Evolutionary conservation across 345 rosid genomes (phyloP).

Genomic region (Populus deltoides): DNA sequence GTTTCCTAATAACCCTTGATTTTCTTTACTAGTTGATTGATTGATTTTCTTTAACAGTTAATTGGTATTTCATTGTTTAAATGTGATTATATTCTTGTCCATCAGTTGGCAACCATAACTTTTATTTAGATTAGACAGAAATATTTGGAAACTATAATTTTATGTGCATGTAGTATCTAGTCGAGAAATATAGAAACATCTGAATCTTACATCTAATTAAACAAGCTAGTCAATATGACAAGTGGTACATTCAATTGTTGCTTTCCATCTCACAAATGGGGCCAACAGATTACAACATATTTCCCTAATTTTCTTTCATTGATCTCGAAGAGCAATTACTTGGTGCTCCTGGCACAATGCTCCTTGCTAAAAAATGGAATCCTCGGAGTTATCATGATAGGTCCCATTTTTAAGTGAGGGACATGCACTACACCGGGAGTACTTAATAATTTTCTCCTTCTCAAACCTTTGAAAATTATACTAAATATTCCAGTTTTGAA

Average conservation of each 20-base stretch:
- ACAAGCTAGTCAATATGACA: neutral
- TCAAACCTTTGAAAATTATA: neutral
- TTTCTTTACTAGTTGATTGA: neutral
- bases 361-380: neutral
- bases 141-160: neutral
- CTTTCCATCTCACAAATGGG: neutral
- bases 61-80: neutral
- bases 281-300: neutral
- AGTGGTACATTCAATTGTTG: neutral
- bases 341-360: neutral
- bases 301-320: neutral
- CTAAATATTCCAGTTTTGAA: neutral
- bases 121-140: neutral
- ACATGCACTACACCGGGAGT: neutral
- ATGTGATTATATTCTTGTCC: neutral
- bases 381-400: neutral
- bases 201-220: neutral
- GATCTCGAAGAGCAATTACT: neutral
- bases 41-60: neutral
- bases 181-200: neutral
- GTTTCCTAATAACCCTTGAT: neutral
- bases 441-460: neutral
- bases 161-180: neutral
- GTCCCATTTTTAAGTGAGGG: neutral
- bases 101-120: neutral